Base-by-base conservation (phyloP, 2,329 filamentous ascomycete genomes). In the Fusarium nelsonii region DNA sequence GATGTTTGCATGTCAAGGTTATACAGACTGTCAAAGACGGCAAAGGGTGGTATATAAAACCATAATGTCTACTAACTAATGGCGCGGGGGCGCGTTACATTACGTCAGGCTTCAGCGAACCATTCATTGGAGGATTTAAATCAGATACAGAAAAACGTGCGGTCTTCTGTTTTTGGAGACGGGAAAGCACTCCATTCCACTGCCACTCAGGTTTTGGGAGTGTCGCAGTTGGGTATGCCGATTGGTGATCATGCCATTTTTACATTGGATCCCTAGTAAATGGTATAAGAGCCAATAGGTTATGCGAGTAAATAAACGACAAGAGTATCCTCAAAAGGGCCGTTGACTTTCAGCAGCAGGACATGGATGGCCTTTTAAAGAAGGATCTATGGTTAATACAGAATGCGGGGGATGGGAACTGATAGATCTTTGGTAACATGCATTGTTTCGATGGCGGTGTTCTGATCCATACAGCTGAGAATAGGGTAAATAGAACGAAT, bases 191-290 rank as follows among this genome's bases (percentile, higher is more conserved):
- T 62, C 55, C 65, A 57, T 69, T 23, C 41, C 45, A 48, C 46
- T 49, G 28, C 39, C 20, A 20, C 43, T 46, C 41, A 32, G 26
- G 58, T 33, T 51, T 51, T 54, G 15, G 28, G 30, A 61, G 48
- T 44, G 49, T 52, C 50, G 37, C 53, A 52, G 34, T 45, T 57
- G 32, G 58, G 51, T 52, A 67, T 53, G 16, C 55, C 41, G 33
- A 58, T 20, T 11, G 26, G 49, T 59, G 57, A 65, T 74, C 72
- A 71, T 70, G 59, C 56, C 58, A 73, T 65, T 61, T 43, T 8
- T 18, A 45, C 28, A 23, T 23, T 23, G 23, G 23, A 45, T 45
- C 56, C 34, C 30, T 20, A 10, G 18, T 23, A 18, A 44, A 23
- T 5, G 8, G 20, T 36, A 26, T 36, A n/a, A 16, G 9, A 23